Evolutionary conservation across 306 rosid genomes (phyloP), one percentile per base, ranked within the genome.

Genomic region (Mucuna pruriens): DNA sequence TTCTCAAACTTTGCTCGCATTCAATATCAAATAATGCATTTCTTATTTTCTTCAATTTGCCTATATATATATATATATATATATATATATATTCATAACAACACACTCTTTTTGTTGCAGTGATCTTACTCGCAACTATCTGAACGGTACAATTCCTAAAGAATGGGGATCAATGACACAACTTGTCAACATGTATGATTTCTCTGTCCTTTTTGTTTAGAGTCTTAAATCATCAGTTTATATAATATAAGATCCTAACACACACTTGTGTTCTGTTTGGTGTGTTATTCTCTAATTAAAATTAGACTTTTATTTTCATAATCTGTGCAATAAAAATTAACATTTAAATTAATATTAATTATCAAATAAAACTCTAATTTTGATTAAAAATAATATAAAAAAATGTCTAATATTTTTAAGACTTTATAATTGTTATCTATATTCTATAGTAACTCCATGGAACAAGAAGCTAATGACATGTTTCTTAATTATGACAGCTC

Each of bases 131-230:
- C 91, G 84, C 74, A 91, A 91, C 85, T 91, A 84, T 79, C 71
- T 91, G 26, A 89, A 62, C 33, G 93, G 95, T 36, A 68, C 89
- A 65, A 89, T 91, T 72, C 92, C 95, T 82, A 79, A 34, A 57
- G 73, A 82, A 89, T 91, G 94, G 94, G 92, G 91, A 34, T 86
- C 89, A 64, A 63, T 57, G 65, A 73, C n/a, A n/a, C n/a, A 78
- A 3, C 85, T 90, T 25, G 7, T 71, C 33, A 77, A 2, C 63
- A 84, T 90, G 94, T 90, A 90, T 33, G 57, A n/a, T 84, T 42
- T 60, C 38, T 58, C 9, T 31, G 4, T 60, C 23, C 25, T 36
- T 66, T 10, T 10, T n/a, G 31, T 29, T 29, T 33, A 7, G 8
- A 17, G n/a, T 2, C 36, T 9, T 19, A 66, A 39, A 38, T 69